Conservation (phyloP, 306 rosid genomes). For the Fragaria ananassa region DNA sequence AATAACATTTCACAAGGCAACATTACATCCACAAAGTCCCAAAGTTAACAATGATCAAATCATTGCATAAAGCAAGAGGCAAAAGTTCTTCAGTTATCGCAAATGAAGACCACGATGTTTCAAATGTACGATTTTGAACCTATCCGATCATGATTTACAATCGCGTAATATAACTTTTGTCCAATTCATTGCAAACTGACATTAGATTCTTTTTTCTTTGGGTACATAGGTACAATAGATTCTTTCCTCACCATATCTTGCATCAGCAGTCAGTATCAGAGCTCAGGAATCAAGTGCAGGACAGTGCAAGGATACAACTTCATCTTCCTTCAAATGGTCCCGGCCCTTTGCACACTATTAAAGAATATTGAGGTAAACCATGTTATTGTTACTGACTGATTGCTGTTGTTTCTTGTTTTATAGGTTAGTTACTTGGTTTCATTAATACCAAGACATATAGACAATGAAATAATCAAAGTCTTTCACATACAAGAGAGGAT, state of each 20-base stretch:
- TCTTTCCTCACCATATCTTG: not conserved
- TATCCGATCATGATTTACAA: not conserved
- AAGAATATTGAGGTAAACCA: not conserved
- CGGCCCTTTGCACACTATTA: not conserved
- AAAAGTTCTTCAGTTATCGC: not conserved
- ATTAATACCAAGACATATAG: not conserved
- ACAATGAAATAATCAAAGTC: not conserved
- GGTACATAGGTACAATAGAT: not conserved
- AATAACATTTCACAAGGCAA: not conserved
- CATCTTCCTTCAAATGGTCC: not conserved
- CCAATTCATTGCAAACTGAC: not conserved
- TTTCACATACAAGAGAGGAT: not conserved
- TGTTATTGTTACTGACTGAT: not conserved
- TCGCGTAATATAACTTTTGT: not conserved
- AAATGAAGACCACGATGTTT: not conserved
- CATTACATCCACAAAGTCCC: not conserved
- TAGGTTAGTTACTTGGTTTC: not conserved
- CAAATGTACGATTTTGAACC: not conserved
- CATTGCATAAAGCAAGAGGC: not conserved
- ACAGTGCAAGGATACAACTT: not conserved
- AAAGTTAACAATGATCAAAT: not conserved
- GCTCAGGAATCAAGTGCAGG: slow-evolving; percentile 1
- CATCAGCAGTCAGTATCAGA: slow-evolving; percentile 7
- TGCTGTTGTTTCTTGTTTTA: not conserved
- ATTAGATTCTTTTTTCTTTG: no score